phyloP scores from a whole-genome alignment of 768 basidiomycete species.

The Tulasnella sp. region DNA sequence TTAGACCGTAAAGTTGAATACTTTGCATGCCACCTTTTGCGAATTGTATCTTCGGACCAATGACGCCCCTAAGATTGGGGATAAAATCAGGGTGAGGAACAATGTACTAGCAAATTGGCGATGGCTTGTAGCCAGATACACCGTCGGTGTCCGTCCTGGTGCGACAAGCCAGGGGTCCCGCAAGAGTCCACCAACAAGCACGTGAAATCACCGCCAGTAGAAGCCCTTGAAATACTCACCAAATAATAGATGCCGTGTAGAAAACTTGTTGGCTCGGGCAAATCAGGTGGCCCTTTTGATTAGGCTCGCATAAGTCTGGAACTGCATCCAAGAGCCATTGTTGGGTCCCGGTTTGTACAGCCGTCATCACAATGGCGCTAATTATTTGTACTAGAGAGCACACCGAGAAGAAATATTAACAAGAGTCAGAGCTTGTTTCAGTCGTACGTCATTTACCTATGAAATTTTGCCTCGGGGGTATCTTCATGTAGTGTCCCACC shows the following conservation, averaged over 20 bases:
- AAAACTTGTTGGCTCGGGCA: conserved; percentile 41
- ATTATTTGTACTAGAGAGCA: too few species aligned
- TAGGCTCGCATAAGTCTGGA: conserved; percentile 39
- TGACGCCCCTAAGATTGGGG: conserved; percentile 39
- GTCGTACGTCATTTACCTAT: conserved; percentile 32
- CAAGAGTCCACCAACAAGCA: too few species aligned
- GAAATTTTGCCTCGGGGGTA: conserved; percentile 45
- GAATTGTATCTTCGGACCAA: conserved; percentile 45
- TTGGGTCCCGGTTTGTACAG: conserved; percentile 42
- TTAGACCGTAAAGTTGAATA: conserved; percentile 39
- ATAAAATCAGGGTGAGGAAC: not conserved
- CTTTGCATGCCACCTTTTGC: conserved; percentile 39
- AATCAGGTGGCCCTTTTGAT: conserved; percentile 38
- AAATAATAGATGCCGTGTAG: conserved; percentile 43
- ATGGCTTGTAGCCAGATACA: conserved; percentile 26
- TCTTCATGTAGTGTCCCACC: conserved; percentile 48
- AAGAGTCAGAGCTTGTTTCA: not conserved
- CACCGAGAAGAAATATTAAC: conserved; percentile 37
- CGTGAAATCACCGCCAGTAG: too few species aligned
- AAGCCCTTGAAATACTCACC: too few species aligned
- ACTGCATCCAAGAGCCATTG: conserved; percentile 39
- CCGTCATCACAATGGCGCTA: conserved; percentile 36
- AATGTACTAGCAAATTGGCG: not conserved
- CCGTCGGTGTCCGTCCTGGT: too few species aligned
- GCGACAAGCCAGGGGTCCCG: too few species aligned